Evolutionary conservation across 2,329 filamentous ascomycete genomes (phyloP), one percentile per base, ranked within the genome.

Genomic region (Chaetoscypha palmicola): DNA sequence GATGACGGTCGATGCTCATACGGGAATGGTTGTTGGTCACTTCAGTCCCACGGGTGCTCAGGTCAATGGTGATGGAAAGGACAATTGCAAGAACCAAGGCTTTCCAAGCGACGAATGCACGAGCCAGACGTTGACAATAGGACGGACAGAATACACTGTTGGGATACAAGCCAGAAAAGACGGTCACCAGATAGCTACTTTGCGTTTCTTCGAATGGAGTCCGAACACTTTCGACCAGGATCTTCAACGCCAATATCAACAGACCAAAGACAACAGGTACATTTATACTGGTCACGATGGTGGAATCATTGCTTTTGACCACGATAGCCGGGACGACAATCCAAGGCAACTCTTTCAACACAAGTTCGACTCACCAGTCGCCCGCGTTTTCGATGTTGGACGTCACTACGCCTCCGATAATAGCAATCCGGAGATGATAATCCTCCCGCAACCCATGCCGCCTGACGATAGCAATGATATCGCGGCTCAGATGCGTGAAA

Each of bases 171-270:
- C 86, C 48, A 77, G 74, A 34, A 77, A 84, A 54, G 81, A 79
- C 3, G 82, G 83, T 1, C 77, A 83, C 47, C 77, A 79, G 5
- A 83, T 98, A 50, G 94, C 89, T 58, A 95, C 87, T 0, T 77
- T 98, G 54, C 90, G 81, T 53, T 98, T 94, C 61, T 85, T 88
- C 9, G 92, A 98, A 63, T 98, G 92, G 92, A 82, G 81, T 0
- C 86, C 90, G 11, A 98, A 98, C 64, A 94, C 84, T 47, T 86
- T 82, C 48, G 91, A 98, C 64, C 78, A 78, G 51, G 92, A 98
- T 61, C 77, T 98, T 5, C 81, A 88, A 57, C 77, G 77, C 38
- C 88, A 97, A 60, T 92, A 97, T 59, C 76, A 76, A 11, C 68
- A 72, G 9, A 88, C 89, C 1, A 82, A 90, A 61, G 90, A 97